Evolutionary conservation across 2,329 filamentous ascomycete genomes (phyloP), one percentile per base, ranked within the genome.

Genomic region (Leptographium lundbergii): DNA sequence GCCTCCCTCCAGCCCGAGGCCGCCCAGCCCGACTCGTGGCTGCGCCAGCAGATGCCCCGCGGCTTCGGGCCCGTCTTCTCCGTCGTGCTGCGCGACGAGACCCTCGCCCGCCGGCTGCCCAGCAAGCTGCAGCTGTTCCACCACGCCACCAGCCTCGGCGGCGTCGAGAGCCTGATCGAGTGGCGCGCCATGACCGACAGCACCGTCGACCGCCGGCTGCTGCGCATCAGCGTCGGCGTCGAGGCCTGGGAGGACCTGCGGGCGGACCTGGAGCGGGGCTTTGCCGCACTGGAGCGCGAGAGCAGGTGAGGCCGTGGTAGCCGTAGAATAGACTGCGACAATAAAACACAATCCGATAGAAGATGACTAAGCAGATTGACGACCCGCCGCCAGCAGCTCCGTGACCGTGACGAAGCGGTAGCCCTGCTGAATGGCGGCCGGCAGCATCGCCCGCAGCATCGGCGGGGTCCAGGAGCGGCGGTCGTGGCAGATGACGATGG

Each of bases 101-200:
- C 76, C 1, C 68, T 80, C 57, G 91, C 94, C 4, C 81, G 78
- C 64, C 71, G 75, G 34, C 72, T 99, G 63, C 94, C 94, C 4
- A 88, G 86, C 67, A 88, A 88, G 71, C 73, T 97, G 69, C 69
- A 77, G 2, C 79, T 96, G 52, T 97, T 97, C 75, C 89, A 96
- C 66, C 94, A 99, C 72, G 94, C 94, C 6, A 99, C 94, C 2
- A 95, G 89, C 70, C 73, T 97, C 32, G 94, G 94, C 2, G 92
- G 94, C 5, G 90, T 97, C 11, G 94, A 97, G 80, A 94, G 89
- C 68, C 73, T 97, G 75, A 91, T 99, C 66, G 94, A 99, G 79
- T 99, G 94, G 94, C 80, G 94, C 61, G 82, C 87, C 54, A 94
- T 99, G 89, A 86, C 85, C 61, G 94, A 99, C 75, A 67, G 72